Base-by-base conservation (phyloP, 345 rosid genomes). In the Sisymbrium irio region DNA sequence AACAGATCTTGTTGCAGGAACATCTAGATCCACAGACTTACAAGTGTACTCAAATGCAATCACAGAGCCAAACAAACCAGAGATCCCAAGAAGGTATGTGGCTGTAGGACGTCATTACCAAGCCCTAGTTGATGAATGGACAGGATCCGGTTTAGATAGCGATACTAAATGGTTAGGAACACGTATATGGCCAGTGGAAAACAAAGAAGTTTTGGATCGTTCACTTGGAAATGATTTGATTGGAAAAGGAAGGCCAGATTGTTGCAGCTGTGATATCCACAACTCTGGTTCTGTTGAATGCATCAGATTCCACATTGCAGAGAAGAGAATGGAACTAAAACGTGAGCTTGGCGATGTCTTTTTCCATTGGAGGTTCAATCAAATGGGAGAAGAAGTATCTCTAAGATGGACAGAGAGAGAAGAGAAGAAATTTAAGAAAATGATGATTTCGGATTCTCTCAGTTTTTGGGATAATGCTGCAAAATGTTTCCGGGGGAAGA, bases 361-460 rank as follows among this genome's bases (percentile, higher is more conserved):
- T 72, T 73, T 74, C 62, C 78, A 49, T 22, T 93, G 93, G 93
- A 78, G 82, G 68, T 87, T 93, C 80, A 65, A 86, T 65, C 71
- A 53, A 40, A 90, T 90, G 97, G 97, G 98, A 3, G 96, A 88
- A 83, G 96, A 93, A 75, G 89, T 87, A 40, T 80, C 83, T 15
- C 75, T 79, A 28, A 69, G 77, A 67, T 87, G 96, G 97, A 82
- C 83, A 6, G 67, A 56, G n/a, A 81, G 79, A 65, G 89, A 86
- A 64, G 87, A 84, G 71, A 78, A 85, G 54, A 80, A 41, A 79
- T 91, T 91, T 32, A 85, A 81, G 71, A 40, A 71, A 12, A 72
- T 79, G 79, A 78, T 84, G 17, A 77, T 30, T 7, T 74, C 80
- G 39, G 70, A 58, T 61, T 61, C 79, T 45, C 19, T 33, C 30